Evolutionary conservation across 768 basidiomycete genomes (phyloP), one percentile per base, ranked within the genome.

Genomic region (Cyclocybe aegerita): DNA sequence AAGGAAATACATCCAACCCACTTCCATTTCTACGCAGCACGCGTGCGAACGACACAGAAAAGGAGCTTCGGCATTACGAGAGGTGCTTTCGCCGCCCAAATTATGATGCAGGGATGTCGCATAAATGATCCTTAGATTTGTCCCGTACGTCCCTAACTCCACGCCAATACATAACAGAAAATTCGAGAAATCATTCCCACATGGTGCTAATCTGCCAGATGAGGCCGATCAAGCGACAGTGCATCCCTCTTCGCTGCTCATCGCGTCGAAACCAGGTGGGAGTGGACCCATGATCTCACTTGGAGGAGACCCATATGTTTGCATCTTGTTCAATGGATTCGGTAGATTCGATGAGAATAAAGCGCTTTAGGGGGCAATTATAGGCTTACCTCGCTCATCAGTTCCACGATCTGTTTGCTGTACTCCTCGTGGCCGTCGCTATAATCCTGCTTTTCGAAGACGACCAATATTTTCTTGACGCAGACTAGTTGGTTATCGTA

Each of bases 281-380:
- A 93, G 72, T 0, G 83, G 80, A 1, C 90, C 92, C 88, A 93
- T 92, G 43, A 93, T 78, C 58, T 90, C 89, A 14, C 79, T 61
- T 2, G 92, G 92, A 0, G 90, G 92, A 3, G 86, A 79, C 5
- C 92, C 91, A 48, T 82, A 76, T 3, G 74, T 71, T 76, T 94
- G 91, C 78, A 94, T 84, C 88, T 91, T 54, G 31, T 44, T 9
- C 7, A 36, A 14, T 15, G 46, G 45, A 23, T 23, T 23, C 33
- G 51, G 40, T 39, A 14, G 43, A 16, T 16, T 37, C 46, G 12
- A 30, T 49, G 34, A 34, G 31, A 10, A 46, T 29, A 16, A 23
- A 4, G 4, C 3, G 23, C 2, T 23, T 3, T 32, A 15, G 30
- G n/a, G 39, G 17, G 31, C 34, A 17, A 51, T 39, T 9, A n/a